These are phyloP conservation scores for Chamaecrista fasciculata DNA, from an alignment of 306 rosid genomes.

Conservation along the genomic window DNA sequence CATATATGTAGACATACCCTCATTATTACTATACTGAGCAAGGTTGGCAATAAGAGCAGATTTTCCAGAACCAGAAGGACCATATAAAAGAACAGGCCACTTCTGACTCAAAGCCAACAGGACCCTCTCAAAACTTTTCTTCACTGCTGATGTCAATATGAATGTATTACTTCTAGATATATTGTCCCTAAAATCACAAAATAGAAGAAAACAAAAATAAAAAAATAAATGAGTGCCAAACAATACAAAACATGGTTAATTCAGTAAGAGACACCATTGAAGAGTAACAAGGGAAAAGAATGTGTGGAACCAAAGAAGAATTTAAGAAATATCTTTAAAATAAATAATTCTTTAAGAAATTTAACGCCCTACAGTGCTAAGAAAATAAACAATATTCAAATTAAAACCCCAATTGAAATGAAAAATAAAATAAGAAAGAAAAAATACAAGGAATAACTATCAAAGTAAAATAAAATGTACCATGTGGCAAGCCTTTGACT, in stretches of 20 bases:
- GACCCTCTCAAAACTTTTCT: constrained; percentile 69
- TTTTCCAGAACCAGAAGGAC: constrained; percentile 86
- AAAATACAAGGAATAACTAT: not conserved
- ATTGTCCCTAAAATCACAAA: constrained; percentile 47
- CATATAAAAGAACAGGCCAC: constrained; percentile 89
- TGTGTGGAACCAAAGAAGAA: not conserved
- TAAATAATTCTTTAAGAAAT: not conserved
- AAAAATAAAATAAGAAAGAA: not conserved
- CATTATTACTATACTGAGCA: constrained; percentile 53
- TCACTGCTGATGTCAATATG: constrained; percentile 57
- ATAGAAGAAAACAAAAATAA: constrained; percentile 31
- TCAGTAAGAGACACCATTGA: not conserved
- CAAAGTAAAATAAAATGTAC: constrained; percentile 33
- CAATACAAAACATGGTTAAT: constrained; percentile 25
- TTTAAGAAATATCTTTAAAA: not conserved
- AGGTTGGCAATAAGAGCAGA: constrained; percentile 79
- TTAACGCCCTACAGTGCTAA: not conserved
- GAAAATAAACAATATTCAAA: not conserved
- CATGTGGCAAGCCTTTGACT: constrained; percentile 44
- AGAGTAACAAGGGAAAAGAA: not conserved
- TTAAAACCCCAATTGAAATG: not conserved
- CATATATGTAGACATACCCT: constrained; percentile 25
- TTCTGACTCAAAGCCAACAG: constrained; percentile 67
- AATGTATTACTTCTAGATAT: constrained; percentile 40
- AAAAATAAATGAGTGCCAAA: constrained; percentile 6